Percentiles rank a stretch among this genome's conserved stretches.
Conservation (phyloP, 768 basidiomycete species). For the Lactarius vividus region DNA sequence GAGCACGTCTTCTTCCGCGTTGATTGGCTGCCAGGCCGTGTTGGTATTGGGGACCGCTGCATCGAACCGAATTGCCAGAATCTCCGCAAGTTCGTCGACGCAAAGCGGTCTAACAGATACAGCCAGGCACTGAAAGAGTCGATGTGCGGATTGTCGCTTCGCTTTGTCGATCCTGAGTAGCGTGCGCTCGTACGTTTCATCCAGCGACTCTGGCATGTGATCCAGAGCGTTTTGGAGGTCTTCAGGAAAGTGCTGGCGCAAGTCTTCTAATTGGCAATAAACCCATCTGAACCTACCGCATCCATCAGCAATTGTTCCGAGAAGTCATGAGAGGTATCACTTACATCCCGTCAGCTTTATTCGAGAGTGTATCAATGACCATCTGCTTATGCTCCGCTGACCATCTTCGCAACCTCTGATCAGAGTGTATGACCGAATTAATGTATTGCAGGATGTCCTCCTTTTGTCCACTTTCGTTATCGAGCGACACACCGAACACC, state of each 20-base stretch:
- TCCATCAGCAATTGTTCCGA: background rate
- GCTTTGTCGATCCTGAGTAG: background rate
- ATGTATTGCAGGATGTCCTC: background rate
- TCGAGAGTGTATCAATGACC: background rate
- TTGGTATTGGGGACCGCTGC: background rate
- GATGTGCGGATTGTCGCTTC: background rate
- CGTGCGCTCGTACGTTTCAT: background rate
- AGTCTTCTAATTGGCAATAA: background rate
- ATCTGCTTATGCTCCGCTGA: background rate
- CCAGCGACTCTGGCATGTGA: background rate
- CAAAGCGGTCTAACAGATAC: background rate
- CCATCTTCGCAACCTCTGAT: background rate
- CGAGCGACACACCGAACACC: background rate
- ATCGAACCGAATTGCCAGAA: background rate
- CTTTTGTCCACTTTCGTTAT: background rate
- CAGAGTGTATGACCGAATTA: background rate
- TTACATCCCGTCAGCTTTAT: conserved; percentile 2
- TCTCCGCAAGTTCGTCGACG: background rate
- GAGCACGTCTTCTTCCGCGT: background rate
- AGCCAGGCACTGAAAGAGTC: background rate
- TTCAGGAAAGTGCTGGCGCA: background rate
- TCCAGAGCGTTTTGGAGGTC: background rate
- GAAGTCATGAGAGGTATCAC: background rate
- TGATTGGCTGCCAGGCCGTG: background rate
- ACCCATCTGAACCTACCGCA: conserved; percentile 3